Base-by-base conservation (phyloP, 805 yeast genomes). In the Maudiozyma saulgeensis region DNA sequence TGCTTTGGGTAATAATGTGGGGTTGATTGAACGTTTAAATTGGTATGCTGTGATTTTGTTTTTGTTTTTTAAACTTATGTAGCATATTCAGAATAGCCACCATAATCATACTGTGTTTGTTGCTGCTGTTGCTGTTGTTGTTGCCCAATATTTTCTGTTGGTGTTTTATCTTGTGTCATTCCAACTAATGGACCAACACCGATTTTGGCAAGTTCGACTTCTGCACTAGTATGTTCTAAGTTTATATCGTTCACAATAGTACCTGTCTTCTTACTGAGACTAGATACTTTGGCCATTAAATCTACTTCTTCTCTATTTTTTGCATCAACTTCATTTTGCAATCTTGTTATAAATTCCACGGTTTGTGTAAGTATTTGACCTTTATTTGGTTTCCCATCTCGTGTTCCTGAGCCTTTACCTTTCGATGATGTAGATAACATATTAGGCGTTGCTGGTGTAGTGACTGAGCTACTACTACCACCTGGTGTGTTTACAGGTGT, bases 331-430 rank as follows among this genome's bases (percentile, higher is more conserved):
- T 77, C 72, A 52, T 78, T 80, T 62, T 87, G 95, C 35, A 87
- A 65, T 52, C 68, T 68, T 51, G 78, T 80, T 41, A 86, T 78
- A 58, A 84, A 85, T 53, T 83, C 89, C 2, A 85, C 89, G 0
- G 87, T 77, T 59, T 82, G 84, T 8, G 87, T 77, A 51, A 86
- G 68, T 2, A 86, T 84, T 61, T 84, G 91, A 1, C 95, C 95
- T 66, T 86, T 86, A 60, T 84, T 85, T 0, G 95, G 95, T 56
- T 83, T 84, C 2, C 91, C 93, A 58, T 84, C 91, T 54, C 82
- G 84, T 0, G 91, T 84, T 0, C 91, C 91, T 6, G 79, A 71
- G 3, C 79, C 76, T 54, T 73, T 75, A 1, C 51, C 46, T 42
- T 54, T 60, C 13, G 56, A 47, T 8, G 54, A 47, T 2, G 43